Evolutionary conservation across 2,329 filamentous ascomycete genomes (phyloP).

Genomic region (Monilinia fructigena): DNA sequence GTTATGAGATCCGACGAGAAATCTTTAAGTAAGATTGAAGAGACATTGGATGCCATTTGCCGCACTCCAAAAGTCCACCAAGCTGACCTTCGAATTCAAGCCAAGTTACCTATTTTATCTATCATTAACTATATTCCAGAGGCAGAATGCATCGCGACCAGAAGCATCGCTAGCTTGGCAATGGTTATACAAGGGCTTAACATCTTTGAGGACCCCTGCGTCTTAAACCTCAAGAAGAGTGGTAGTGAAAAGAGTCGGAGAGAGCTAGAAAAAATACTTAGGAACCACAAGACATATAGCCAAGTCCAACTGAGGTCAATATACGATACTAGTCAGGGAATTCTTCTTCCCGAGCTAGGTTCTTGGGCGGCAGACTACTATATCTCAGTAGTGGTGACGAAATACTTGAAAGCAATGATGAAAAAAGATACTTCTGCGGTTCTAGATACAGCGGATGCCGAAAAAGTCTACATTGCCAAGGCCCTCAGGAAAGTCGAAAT

Average conservation of each 20-base stretch:
- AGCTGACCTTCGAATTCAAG: slow-evolving; percentile 45
- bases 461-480: slow-evolving; percentile 55
- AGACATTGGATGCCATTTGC: slow-evolving; percentile 56
- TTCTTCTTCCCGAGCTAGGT: slow-evolving; percentile 58
- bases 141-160: slow-evolving; percentile 22
- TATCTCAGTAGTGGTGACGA: slow-evolving; percentile 48
- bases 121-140: slow-evolving; percentile 28
- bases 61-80: slow-evolving; percentile 56
- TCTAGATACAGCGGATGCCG: slow-evolving; percentile 46
- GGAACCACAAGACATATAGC: slow-evolving; percentile 51
- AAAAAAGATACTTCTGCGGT: slow-evolving; percentile 41
- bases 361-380: slow-evolving; percentile 68
- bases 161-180: slow-evolving; percentile 30
- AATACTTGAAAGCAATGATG: slow-evolving; percentile 49
- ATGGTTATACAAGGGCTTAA: slow-evolving; percentile 46
- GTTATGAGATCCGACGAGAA: slow-evolving; percentile 37
- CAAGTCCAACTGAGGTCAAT: slow-evolving; percentile 58
- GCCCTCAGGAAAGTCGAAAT: slow-evolving; percentile 45
- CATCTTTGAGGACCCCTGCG: slow-evolving; percentile 59
- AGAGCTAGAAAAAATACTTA: slow-evolving; percentile 43
- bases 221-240: slow-evolving; percentile 49
- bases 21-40: slow-evolving; percentile 44
- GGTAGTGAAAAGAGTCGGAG: slow-evolving; percentile 45
- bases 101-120: slow-evolving; percentile 34
- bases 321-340: slow-evolving; percentile 48